Base-by-base conservation (phyloP, 2,329 filamentous ascomycete genomes). In the Sarocladiaceae sp. region DNA sequence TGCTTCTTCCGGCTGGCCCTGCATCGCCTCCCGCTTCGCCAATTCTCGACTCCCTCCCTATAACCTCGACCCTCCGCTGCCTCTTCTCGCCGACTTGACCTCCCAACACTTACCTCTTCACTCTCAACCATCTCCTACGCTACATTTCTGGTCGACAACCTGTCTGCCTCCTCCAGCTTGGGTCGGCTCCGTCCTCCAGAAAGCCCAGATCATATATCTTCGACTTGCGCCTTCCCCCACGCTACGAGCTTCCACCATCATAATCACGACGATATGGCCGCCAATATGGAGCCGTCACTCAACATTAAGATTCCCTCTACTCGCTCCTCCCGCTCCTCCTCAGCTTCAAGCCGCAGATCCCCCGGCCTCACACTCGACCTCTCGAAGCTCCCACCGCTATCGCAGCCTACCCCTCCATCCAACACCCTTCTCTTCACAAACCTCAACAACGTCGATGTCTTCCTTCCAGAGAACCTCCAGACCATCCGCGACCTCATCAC, bases 361-460 rank as follows among this genome's bases (percentile, higher is more conserved):
- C 68, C 56, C 52, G 63, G 74, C 54, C 76, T 88, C 46, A 82
- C 80, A 18, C 75, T 93, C 57, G 86, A 91, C 59, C 76, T 91
- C 35, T 84, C 83, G 50, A 76, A 73, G 57, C 67, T 91, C 33
- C 85, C 87, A 41, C 76, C 83, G 27, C 72, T 87, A 45, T 70
- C 72, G 33, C 76, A 80, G 58, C 85, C 86, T n/a, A 81, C 85
- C 20, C 78, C 82, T 45, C 83, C 85, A 5, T 85, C 83, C 53
- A 93, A 93, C 70, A 93, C 87, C 0, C 80, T 93, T 46, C 79
- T 93, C 57, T 83, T 93, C 59, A 93, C 87, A 56, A 88, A 88
- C 67, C 78, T 93, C 48, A 69, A 82, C 58, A 78, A 87, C 52
- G 67, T 73, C 47, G 80, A 84, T 56, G 81, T 88, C 67, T 93